Evolutionary conservation across 805 yeast species (phyloP), one percentile per base, ranked within the genome.

Genomic region (Sugiyamaella chiloensis): DNA sequence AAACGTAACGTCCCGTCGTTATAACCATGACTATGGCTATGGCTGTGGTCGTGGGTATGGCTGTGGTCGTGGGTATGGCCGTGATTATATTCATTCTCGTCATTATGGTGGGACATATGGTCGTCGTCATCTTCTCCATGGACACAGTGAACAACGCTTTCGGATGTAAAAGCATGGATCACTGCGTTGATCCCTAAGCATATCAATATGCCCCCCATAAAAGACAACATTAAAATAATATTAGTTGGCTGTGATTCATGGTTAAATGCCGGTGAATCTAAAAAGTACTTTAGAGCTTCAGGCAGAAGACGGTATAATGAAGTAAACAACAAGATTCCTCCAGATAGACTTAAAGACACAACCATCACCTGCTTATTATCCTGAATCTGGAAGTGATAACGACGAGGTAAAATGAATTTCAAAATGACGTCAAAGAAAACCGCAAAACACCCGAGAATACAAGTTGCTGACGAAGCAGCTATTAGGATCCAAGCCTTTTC

Each of bases 61-160:
- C 51, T 48, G 36, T 41, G 42, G 20, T 42, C 43, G 19, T 50
- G 49, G 16, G 42, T 40, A 34, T 49, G 48, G 19, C 37, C 44
- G 32, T 53, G 52, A 16, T 24, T 29, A 8, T 27, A 47, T 21
- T 29, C 46, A 29, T 53, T 54, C 12, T 45, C 43, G 46, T 51
- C 56, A 23, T 44, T 42, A 21, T 41, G 42, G 21, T 42, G 42
- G 23, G 48, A 44, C 19, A 42, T 39, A 36, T 48, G 48, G 20
- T 32, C 43, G 30, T 52, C 52, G n/a, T 41, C 52, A 37, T 59
- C 63, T 7, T 48, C 57, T 9, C 71, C 79, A 58, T 89, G 96
- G 12, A 80, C 84, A 65, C 96, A 89, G 61, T 89, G 96, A 0
- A 90, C 85, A 27, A 90, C 77, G 26, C 90, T 81, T 61, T 87